These are phyloP conservation scores for Oenanthe javanica DNA, from an alignment of 140 eudicot species.

Conservation along the genomic window DNA sequence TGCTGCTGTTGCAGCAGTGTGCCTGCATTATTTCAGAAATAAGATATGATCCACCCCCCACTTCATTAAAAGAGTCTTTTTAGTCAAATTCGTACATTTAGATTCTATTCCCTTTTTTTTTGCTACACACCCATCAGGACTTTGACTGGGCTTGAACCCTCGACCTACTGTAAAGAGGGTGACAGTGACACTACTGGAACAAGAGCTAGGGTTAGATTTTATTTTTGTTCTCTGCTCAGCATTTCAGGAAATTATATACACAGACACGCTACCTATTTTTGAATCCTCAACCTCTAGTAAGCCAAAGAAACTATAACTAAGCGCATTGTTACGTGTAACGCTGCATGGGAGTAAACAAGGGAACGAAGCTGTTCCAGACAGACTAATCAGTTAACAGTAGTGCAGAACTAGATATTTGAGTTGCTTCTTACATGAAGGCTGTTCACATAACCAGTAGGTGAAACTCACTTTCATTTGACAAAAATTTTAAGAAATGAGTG, in stretches of 20 bases:
- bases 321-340: too few species aligned
- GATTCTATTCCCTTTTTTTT: too few species aligned
- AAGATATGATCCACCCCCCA: neutral
- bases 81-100: neutral
- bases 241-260: neutral
- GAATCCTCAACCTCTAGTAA: neutral
- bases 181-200: too few species aligned
- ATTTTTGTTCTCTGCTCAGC: too few species aligned
- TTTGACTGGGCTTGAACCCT: too few species aligned
- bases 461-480: neutral
- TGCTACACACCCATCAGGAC: too few species aligned
- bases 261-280: neutral
- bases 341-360: neutral
- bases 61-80: neutral
- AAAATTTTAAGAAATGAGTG: neutral
- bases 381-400: neutral
- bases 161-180: too few species aligned
- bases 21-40: constrained; percentile 39
- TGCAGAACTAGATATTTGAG: neutral
- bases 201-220: too few species aligned
- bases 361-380: neutral
- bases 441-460: neutral
- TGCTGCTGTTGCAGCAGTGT: constrained; percentile 91
- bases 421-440: neutral
- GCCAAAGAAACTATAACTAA: neutral